Evolutionary conservation across 805 yeast genomes (phyloP).

Genomic region (Monosporozyma unispora): DNA sequence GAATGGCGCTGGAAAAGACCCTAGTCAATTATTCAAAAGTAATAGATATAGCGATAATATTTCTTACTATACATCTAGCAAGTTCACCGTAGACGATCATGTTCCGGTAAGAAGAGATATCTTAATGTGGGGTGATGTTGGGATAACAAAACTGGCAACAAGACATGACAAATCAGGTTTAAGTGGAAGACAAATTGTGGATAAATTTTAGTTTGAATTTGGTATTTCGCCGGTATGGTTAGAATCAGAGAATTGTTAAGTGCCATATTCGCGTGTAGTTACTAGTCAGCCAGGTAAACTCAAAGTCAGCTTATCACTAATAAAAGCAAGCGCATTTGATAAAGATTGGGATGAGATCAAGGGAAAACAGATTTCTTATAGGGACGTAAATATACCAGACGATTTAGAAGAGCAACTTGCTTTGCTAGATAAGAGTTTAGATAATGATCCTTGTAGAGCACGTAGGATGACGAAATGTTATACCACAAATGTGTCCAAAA

Average conservation of each 20-base stretch:
- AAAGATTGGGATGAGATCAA: conserved; percentile 8
- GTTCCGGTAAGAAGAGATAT: not conserved
- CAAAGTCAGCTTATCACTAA: conserved; percentile 32
- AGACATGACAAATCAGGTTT: not conserved
- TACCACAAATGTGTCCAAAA: conserved; percentile 18
- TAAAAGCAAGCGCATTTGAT: conserved; percentile 25
- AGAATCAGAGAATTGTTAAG: conserved; percentile 40
- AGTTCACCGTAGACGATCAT: not conserved
- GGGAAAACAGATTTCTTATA: conserved; percentile 2
- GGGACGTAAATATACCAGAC: conserved; percentile 1
- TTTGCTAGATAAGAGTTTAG: conserved; percentile 16
- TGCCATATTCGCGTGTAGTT: conserved; percentile 36
- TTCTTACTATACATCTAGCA: not conserved
- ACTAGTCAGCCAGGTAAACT: conserved; percentile 20
- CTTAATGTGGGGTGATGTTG: not conserved
- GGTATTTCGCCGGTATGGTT: conserved; percentile 27
- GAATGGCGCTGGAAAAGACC: no score
- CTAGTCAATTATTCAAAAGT: not conserved
- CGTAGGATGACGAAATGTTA: conserved; percentile 13
- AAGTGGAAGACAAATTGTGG: not conserved
- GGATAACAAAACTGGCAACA: not conserved
- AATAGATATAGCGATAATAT: not conserved
- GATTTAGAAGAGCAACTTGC: conserved; percentile 26
- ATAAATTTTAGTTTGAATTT: conserved; percentile 26
- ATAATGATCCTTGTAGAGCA: conserved; percentile 18